phyloP scores from a whole-genome alignment of 2,329 filamentous ascomycete genomes.

The Nannizziopsis barbatae region DNA sequence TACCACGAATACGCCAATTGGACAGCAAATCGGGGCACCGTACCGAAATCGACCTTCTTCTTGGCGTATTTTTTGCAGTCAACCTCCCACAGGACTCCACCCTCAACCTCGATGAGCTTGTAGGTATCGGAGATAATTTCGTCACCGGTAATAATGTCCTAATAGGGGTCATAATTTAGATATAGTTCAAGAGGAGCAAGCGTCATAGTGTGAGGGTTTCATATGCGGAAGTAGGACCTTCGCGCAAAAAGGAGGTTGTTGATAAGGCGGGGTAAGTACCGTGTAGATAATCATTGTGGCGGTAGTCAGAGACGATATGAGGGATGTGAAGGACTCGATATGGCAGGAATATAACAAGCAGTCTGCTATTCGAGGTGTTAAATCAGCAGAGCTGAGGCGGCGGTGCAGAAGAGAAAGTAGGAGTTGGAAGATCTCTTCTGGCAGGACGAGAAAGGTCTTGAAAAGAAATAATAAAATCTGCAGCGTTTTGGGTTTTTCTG shows the following conservation, averaged over 20 bases:
- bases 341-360: slow-evolving; percentile 20
- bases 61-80: slow-evolving; percentile 84
- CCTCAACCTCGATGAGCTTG: slow-evolving; percentile 61
- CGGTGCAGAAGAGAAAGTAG: not conserved
- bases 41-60: slow-evolving; percentile 62
- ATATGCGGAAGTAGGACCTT: not conserved
- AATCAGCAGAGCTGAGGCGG: not conserved
- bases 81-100: slow-evolving; percentile 74
- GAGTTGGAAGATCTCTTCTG: not conserved
- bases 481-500: slow-evolving; percentile 22
- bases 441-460: slow-evolving; percentile 22
- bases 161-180: slow-evolving; percentile 4
- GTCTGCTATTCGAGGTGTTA: slow-evolving; percentile 1
- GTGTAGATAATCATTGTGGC: slow-evolving; percentile 64
- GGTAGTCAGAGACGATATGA: slow-evolving; percentile 10
- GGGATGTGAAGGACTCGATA: slow-evolving; percentile 13
- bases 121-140: slow-evolving; percentile 97
- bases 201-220: not conserved
- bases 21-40: slow-evolving; percentile 21
- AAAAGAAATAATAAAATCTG: slow-evolving; percentile 17
- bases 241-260: slow-evolving; percentile 7
- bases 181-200: slow-evolving; percentile 10
- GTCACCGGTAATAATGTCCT: slow-evolving; percentile 85
- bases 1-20: not conserved
- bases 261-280: slow-evolving; percentile 34